These are phyloP conservation scores for Cyamopsis tetragonoloba DNA, from an alignment of 306 rosid species.

Conservation along the genomic window DNA sequence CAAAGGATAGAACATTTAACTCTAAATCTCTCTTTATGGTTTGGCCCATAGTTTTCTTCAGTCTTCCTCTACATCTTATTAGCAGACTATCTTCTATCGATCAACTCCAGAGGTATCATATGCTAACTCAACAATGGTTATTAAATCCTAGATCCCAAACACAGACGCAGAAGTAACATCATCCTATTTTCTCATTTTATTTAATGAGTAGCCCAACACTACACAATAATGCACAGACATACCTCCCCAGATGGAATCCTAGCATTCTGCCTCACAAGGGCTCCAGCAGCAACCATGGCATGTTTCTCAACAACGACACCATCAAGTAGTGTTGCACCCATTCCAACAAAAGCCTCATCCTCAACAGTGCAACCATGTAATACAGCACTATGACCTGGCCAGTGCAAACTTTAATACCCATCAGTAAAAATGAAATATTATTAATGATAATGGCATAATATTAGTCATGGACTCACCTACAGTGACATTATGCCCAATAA, in stretches of 20 bases:
- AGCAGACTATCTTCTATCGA: too few relatives aligned
- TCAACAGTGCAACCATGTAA: conserved; percentile 89
- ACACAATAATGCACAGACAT: conserved; percentile 10
- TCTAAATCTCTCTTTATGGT: too few relatives aligned
- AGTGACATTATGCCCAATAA: conserved; percentile 87
- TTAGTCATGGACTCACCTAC: conserved; percentile 84
- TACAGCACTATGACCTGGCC: conserved; percentile 83
- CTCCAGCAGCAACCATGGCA: conserved; percentile 94
- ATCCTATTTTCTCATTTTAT: background rate
- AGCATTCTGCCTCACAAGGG: conserved; percentile 87
- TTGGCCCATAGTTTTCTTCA: too few relatives aligned
- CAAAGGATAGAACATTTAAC: too few relatives aligned
- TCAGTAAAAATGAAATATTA: background rate
- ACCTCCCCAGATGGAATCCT: conserved; percentile 91
- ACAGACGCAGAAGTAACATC: background rate
- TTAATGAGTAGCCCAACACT: background rate
- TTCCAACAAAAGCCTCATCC: conserved; percentile 93
- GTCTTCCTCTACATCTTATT: too few relatives aligned
- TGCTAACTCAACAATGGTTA: background rate
- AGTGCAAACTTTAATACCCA: conserved; percentile 4
- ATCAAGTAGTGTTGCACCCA: conserved; percentile 89
- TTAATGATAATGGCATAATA: conserved; percentile 2
- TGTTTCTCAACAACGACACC: conserved; percentile 83
- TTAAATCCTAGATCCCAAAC: background rate
- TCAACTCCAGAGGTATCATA: too few relatives aligned